Evolutionary conservation across 805 yeast genomes (phyloP).

Genomic region (Saccharomycopsis malanga): DNA sequence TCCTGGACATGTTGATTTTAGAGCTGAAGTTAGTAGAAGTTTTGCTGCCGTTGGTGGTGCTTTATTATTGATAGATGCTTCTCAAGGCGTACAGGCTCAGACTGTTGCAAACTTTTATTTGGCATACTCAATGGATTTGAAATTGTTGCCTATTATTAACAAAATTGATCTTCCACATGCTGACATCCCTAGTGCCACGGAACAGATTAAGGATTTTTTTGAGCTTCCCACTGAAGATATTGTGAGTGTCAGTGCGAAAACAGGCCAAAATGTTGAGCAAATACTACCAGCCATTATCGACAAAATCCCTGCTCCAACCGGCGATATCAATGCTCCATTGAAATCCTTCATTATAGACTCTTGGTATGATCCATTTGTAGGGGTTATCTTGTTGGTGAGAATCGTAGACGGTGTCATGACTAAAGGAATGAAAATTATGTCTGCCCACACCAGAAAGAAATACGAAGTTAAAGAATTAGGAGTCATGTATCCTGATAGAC

Average conservation of each 20-base stretch:
- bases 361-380: constrained; percentile 92
- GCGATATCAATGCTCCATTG: constrained; percentile 44
- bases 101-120: constrained; percentile 95
- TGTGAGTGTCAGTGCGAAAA: constrained; percentile 84
- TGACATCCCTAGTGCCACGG: constrained; percentile 70
- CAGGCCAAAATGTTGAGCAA: constrained; percentile 71
- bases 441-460: constrained; percentile 67
- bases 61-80: constrained; percentile 79
- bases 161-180: constrained; percentile 88
- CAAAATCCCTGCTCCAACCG: constrained; percentile 73
- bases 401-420: constrained; percentile 76
- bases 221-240: constrained; percentile 71
- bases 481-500: constrained; percentile 86
- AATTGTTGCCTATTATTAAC: constrained; percentile 81
- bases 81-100: constrained; percentile 96
- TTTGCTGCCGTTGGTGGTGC: constrained; percentile 98
- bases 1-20: constrained; percentile 96
- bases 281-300: constrained; percentile 79
- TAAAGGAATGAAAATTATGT: constrained; percentile 66
- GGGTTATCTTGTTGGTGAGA: constrained; percentile 79
- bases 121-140: constrained; percentile 79
- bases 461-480: constrained; percentile 93
- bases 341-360: constrained; percentile 88
- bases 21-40: constrained; percentile 88
- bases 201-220: constrained; percentile 78